A percentile compares a stretch with the other conserved stretches of the same genome.
These are phyloP conservation scores for Kwoniella sp. DNA, from an alignment of 768 basidiomycete species.

Conservation along the genomic window DNA sequence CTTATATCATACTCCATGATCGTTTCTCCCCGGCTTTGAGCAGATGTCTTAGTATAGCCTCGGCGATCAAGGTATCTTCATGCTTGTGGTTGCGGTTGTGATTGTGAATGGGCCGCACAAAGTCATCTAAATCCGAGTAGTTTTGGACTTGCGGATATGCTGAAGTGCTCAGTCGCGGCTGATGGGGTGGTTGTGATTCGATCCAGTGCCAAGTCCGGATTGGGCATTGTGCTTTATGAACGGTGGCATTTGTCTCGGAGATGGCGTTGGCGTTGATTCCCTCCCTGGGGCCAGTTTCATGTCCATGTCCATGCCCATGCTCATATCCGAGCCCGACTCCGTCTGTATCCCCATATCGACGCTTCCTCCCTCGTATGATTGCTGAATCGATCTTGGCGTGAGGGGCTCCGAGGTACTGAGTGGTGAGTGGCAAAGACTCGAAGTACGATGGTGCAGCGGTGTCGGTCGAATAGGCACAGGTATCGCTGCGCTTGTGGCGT, in stretches of 20 bases:
- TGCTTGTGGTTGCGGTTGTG: neutral
- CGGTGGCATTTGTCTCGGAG: neutral
- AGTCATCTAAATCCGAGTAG: neutral
- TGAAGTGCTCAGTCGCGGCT: neutral
- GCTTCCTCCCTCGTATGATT: neutral
- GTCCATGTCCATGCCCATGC: slow-evolving; percentile 1
- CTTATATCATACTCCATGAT: slow-evolving; percentile 14
- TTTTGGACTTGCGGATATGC: neutral
- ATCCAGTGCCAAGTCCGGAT: neutral
- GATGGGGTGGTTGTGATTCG: neutral
- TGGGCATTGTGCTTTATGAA: neutral
- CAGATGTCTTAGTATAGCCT: slow-evolving; percentile 14
- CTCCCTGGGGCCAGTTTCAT: neutral
- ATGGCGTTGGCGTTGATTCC: neutral
- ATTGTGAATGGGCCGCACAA: too few relatives aligned
- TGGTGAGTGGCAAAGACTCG: slow-evolving; percentile 22
- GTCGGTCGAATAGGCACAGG: slow-evolving; percentile 4
- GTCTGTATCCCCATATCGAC: neutral
- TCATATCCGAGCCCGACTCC: neutral
- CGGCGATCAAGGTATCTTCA: slow-evolving; percentile 2
- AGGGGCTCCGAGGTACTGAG: slow-evolving; percentile 20
- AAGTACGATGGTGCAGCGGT: slow-evolving; percentile 3
- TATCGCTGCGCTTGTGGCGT: neutral
- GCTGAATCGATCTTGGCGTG: slow-evolving; percentile 11
- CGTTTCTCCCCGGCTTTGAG: slow-evolving; percentile 4